Percentiles rank a stretch among this genome's conserved stretches.
Conservation (phyloP, 805 yeast genomes). For the Babjeviella inositovora region DNA sequence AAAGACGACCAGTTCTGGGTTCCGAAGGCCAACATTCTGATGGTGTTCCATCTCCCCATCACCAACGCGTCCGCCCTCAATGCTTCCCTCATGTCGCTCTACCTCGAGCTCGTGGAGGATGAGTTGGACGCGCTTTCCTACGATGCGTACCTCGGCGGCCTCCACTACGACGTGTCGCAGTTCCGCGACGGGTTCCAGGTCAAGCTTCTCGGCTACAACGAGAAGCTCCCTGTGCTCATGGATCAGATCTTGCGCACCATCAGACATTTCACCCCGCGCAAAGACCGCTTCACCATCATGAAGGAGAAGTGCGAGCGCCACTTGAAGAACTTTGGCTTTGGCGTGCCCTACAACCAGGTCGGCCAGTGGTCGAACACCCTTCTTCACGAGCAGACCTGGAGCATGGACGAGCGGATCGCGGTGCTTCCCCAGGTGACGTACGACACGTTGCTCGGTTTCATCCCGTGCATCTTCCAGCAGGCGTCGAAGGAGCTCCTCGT, state of each 20-base stretch:
- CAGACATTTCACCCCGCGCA: slow-evolving; percentile 27
- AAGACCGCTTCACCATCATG: slow-evolving; percentile 47
- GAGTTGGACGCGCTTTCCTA: slow-evolving; percentile 62
- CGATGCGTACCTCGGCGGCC: slow-evolving; percentile 73
- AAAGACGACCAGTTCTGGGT: slow-evolving; percentile 80
- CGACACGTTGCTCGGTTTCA: slow-evolving; percentile 32
- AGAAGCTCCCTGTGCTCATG: slow-evolving; percentile 54
- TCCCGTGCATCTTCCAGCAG: slow-evolving; percentile 37
- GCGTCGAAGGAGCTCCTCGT: slow-evolving; percentile 57
- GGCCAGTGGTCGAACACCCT: slow-evolving; percentile 44
- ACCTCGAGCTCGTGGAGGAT: slow-evolving; percentile 61
- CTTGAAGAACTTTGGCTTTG: slow-evolving; percentile 51
- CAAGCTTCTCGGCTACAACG: slow-evolving; percentile 66
- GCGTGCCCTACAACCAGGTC: slow-evolving; percentile 68
- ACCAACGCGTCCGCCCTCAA: slow-evolving; percentile 42
- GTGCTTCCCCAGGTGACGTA: slow-evolving; percentile 26
- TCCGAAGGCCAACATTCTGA: slow-evolving; percentile 66
- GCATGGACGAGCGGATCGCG: slow-evolving; percentile 40
- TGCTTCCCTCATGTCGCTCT: slow-evolving; percentile 41
- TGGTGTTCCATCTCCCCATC: slow-evolving; percentile 51
- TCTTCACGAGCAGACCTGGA: slow-evolving; percentile 60
- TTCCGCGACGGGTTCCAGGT: slow-evolving; percentile 60
- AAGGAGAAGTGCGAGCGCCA: slow-evolving; percentile 50
- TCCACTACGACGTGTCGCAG: slow-evolving; percentile 36
- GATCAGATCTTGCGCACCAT: slow-evolving; percentile 43